Conservation (phyloP, 257 asterid species). For the Galeopsis tetrahit region DNA sequence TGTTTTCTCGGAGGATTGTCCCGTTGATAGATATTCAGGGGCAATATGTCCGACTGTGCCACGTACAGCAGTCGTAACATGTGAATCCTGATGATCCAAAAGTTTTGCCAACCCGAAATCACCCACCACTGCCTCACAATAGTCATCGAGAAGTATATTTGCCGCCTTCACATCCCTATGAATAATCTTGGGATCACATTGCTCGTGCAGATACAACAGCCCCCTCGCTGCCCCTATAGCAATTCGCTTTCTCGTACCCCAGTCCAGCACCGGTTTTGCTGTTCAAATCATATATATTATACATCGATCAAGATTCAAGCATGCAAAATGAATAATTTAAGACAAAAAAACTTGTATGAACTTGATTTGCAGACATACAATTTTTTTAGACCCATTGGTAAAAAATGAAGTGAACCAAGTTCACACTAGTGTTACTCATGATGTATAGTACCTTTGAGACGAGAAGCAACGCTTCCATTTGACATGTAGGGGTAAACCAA, state of each 20-base stretch:
- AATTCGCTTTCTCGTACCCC: conserved; percentile 83
- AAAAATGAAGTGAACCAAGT: too few species aligned
- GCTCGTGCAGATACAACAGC: conserved; percentile 88
- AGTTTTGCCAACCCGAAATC: conserved; percentile 98
- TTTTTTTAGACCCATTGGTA: too few species aligned
- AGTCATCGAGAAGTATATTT: conserved; percentile 86
- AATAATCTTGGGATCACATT: conserved; percentile 97
- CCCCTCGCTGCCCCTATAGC: conserved; percentile 97
- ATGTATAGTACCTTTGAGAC: conserved; percentile 74
- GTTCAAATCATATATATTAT: conserved; percentile 25
- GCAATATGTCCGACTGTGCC: conserved; percentile 99
- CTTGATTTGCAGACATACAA: too few species aligned
- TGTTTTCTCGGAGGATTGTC: conserved; percentile 97
- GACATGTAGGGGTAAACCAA: conserved; percentile 94
- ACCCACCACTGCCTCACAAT: conserved; percentile 97
- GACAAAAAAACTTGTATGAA: background rate
- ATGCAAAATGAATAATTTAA: background rate
- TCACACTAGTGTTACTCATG: too few species aligned
- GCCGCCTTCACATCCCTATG: conserved; percentile 99
- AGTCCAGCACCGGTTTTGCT: conserved; percentile 89
- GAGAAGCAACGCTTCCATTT: conserved; percentile 96
- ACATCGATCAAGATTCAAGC: background rate
- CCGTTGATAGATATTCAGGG: conserved; percentile 95
- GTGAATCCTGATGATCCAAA: conserved; percentile 89
- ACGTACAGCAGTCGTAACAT: conserved; percentile 95